A percentile compares a stretch with the other conserved stretches of the same genome.
Evolutionary conservation across 495 filamentous ascomycete species (phyloP).

Genomic region (Elaphomyces granulatus): DNA sequence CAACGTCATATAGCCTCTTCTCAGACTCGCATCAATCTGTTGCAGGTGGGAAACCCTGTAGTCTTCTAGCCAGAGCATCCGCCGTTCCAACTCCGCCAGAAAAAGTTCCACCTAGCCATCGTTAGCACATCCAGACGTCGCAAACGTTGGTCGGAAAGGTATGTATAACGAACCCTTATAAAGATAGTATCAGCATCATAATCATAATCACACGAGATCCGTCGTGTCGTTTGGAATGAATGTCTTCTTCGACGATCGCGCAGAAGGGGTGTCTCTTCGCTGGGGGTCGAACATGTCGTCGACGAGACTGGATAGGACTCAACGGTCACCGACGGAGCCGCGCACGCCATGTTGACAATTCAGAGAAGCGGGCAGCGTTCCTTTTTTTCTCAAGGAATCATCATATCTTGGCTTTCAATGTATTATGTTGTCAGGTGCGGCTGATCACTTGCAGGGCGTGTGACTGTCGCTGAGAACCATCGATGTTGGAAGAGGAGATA

Average conservation of each 20-base stretch:
- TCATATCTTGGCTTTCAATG: no score
- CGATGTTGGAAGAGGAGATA: no score
- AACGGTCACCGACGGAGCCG: constrained; percentile 31
- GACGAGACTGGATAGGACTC: constrained; percentile 24
- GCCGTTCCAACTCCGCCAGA: constrained; percentile 70
- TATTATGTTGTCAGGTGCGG: no score
- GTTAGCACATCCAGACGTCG: background rate
- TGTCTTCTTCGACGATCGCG: constrained; percentile 43
- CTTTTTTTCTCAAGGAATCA: no score
- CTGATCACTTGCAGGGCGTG: no score
- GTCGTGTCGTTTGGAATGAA: constrained; percentile 46
- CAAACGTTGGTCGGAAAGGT: constrained; percentile 1
- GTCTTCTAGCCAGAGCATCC: constrained; percentile 76
- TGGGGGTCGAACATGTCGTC: constrained; percentile 20
- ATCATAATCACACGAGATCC: constrained; percentile 43
- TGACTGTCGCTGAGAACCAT: no score
- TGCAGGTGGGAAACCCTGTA: constrained; percentile 72
- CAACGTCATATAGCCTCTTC: constrained; percentile 67
- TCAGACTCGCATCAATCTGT: constrained; percentile 67
- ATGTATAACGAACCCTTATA: constrained; percentile 37
- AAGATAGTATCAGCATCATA: constrained; percentile 55
- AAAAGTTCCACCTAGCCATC: constrained; percentile 65
- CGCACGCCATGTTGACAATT: constrained; percentile 28
- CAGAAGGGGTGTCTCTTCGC: constrained; percentile 24
- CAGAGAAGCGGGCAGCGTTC: background rate